Percentiles rank a stretch among this genome's conserved stretches.
phyloP scores from a whole-genome alignment of 331 rosid species.

The Dryas integrifolia region DNA sequence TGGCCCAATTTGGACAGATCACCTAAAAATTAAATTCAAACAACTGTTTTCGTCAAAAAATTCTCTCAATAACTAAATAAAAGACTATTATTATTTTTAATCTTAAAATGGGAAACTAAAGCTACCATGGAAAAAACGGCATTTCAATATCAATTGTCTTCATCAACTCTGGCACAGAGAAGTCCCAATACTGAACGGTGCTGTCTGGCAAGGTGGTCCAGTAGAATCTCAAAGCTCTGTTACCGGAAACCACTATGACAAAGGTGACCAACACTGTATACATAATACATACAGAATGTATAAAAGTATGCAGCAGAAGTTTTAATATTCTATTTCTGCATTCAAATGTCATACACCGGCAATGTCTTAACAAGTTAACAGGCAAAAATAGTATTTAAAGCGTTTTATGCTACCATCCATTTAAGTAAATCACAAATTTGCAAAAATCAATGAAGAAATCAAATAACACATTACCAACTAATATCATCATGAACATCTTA shows the following conservation, averaged over 20 bases:
- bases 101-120: too few relatives aligned
- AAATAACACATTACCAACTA: background rate
- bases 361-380: background rate
- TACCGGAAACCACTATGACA: background rate
- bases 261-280: conserved; percentile 7
- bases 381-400: background rate
- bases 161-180: background rate
- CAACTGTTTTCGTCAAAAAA: too few relatives aligned
- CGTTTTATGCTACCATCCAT: background rate
- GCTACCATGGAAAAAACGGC: conserved; percentile 6
- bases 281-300: background rate
- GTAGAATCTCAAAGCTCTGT: conserved; percentile 1
- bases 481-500: background rate
- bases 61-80: too few relatives aligned
- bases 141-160: background rate
- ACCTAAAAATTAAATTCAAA: too few relatives aligned
- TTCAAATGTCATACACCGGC: background rate
- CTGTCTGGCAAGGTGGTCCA: background rate
- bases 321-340: conserved; percentile 5
- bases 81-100: too few relatives aligned
- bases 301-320: background rate
- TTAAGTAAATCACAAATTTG: background rate
- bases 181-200: background rate
- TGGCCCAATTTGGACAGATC: too few relatives aligned
- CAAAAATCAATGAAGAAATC: background rate